Evolutionary conservation across 108 stramenopile species (phyloP).

Genomic region (Hondaea fermentalgiana): DNA sequence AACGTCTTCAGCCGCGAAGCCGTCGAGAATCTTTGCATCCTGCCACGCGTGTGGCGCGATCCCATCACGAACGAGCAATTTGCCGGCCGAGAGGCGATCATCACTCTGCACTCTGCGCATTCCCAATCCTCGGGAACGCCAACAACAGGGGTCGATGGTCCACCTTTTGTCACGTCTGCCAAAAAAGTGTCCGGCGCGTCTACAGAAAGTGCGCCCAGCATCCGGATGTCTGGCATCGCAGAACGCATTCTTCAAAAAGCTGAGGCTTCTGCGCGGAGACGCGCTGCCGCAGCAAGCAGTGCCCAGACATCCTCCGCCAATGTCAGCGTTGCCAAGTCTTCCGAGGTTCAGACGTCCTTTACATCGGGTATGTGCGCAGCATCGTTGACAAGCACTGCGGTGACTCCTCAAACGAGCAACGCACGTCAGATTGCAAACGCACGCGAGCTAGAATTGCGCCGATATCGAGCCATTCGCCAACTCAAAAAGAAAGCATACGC

Average conservation of each 20-base stretch:
- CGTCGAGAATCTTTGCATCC: background rate
- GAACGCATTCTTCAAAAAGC: background rate
- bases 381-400: constrained; percentile 61
- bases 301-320: too few species aligned
- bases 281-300: background rate
- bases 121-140: too few species aligned
- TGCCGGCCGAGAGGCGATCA: background rate
- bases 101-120: background rate
- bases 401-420: constrained; percentile 50
- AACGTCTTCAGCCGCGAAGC: constrained; percentile 43
- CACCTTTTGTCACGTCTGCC: background rate
- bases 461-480: constrained; percentile 56
- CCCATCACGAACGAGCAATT: background rate
- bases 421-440: constrained; percentile 61
- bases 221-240: constrained; percentile 20
- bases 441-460: constrained; percentile 71
- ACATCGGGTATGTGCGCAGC: constrained; percentile 63
- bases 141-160: too few species aligned
- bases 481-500: constrained; percentile 81
- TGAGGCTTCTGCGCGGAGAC: background rate
- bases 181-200: background rate
- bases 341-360: background rate
- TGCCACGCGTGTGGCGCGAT: background rate
- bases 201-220: background rate
- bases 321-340: background rate